Percentiles rank a stretch among this genome's conserved stretches.
These are phyloP conservation scores for Penicillium odoratum DNA, from an alignment of 495 filamentous ascomycete species.

Conservation along the genomic window DNA sequence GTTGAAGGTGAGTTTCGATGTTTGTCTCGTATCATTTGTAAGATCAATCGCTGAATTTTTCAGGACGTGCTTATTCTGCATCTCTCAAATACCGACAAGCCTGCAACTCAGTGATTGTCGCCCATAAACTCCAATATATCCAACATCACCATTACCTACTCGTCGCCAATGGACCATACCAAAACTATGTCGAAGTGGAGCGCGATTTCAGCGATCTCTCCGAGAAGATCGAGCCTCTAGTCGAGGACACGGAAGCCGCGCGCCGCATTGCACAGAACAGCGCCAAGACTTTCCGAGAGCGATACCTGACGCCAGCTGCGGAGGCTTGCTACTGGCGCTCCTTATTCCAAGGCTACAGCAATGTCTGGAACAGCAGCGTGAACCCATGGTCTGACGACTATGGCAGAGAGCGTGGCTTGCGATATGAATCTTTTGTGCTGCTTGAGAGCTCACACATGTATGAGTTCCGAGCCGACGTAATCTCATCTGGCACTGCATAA, in stretches of 20 bases:
- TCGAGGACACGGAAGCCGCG: conserved; percentile 44
- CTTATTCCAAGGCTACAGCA: conserved; percentile 48
- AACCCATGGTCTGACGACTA: conserved; percentile 19
- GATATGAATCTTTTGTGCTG: conserved; percentile 44
- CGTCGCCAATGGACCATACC: conserved; percentile 47
- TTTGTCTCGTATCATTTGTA: not conserved
- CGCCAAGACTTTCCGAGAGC: conserved; percentile 54
- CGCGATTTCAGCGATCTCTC: conserved; percentile 58
- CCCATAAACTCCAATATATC: conserved; percentile 47
- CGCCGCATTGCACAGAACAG: conserved; percentile 56
- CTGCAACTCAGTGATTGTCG: conserved; percentile 59
- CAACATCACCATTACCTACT: conserved; percentile 48
- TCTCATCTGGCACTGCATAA: conserved; percentile 8
- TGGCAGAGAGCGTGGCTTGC: conserved; percentile 31
- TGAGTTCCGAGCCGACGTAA: conserved; percentile 26
- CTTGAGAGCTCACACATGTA: conserved; percentile 35
- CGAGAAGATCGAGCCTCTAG: conserved; percentile 49
- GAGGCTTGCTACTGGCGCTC: conserved; percentile 61
- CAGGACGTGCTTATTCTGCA: conserved; percentile 54
- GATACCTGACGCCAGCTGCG: conserved; percentile 59
- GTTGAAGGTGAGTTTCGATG: conserved; percentile 48
- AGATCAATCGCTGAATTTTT: not conserved
- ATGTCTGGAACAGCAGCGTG: conserved; percentile 42
- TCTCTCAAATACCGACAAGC: conserved; percentile 60
- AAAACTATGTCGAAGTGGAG: conserved; percentile 62